These are phyloP conservation scores for Trichoderma reesei DNA, from an alignment of 495 filamentous ascomycete species.

Conservation along the genomic window DNA sequence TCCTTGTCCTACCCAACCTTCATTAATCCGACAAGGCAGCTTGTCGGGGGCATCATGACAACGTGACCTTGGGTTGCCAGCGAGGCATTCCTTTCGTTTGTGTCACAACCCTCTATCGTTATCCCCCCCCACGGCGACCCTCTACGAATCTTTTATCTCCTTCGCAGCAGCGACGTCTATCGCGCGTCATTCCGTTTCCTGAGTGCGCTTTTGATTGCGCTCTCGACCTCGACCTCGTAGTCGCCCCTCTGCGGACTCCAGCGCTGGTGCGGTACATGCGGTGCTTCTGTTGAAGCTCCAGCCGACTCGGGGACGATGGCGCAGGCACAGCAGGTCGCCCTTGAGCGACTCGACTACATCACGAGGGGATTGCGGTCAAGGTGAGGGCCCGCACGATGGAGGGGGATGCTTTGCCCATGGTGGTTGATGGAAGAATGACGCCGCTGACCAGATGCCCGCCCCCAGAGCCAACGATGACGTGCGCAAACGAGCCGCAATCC, in stretches of 20 bases:
- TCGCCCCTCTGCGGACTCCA: not conserved
- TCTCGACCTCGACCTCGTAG: not conserved
- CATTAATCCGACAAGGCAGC: not conserved
- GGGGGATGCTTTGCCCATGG: not conserved
- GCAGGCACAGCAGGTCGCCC: constrained; percentile 26
- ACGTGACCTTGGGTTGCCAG: not conserved
- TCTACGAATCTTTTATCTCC: not conserved
- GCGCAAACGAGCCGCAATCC: constrained; percentile 22
- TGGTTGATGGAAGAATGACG: not conserved
- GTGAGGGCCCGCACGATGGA: constrained; percentile 12
- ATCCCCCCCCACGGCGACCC: not conserved
- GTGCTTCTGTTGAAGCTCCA: constrained; percentile 2
- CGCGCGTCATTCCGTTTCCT: not conserved
- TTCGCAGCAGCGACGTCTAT: not conserved
- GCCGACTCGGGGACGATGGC: constrained; percentile 17
- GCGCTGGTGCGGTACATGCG: constrained; percentile 1
- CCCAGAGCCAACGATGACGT: constrained; percentile 23
- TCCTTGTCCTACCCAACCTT: constrained; percentile 4
- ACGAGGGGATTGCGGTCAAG: constrained; percentile 27
- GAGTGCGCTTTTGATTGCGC: not conserved
- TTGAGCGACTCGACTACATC: constrained; percentile 25
- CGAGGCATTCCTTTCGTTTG: constrained; percentile 7
- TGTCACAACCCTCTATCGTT: not conserved
- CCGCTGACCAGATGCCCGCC: constrained; percentile 4
- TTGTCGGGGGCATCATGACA: constrained; percentile 3